These are phyloP conservation scores for Puya raimondii DNA, from an alignment of 176 grass and related monocot species.

Conservation along the genomic window DNA sequence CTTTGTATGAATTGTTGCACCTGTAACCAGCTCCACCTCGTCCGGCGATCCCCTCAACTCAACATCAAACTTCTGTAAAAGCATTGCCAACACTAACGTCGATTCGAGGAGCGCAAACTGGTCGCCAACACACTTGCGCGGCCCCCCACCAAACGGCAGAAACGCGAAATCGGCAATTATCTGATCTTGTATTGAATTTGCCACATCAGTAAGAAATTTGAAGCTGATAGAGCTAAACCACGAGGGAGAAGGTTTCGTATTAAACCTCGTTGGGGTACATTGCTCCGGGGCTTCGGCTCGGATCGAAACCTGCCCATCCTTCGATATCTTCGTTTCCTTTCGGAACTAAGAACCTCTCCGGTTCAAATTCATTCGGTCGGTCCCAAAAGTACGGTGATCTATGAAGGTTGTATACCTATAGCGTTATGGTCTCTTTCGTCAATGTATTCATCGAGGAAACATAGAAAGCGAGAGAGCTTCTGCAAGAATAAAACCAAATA, in stretches of 20 bases:
- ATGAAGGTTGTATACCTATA: conserved; percentile 87
- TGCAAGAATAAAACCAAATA: not conserved
- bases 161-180: conserved; percentile 92
- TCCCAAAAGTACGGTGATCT: conserved; percentile 94
- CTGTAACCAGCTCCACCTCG: conserved; percentile 79
- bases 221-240: not conserved
- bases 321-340: conserved; percentile 62
- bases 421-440: not conserved
- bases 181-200: conserved; percentile 23
- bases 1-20: conserved; percentile 78
- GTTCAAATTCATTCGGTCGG: conserved; percentile 73
- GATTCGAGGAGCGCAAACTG: conserved; percentile 84
- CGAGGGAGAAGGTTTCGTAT: not conserved
- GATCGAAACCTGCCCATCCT: conserved; percentile 93
- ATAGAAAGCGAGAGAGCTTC: not conserved
- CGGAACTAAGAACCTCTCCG: conserved; percentile 69
- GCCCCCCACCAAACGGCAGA: conserved; percentile 80
- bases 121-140: conserved; percentile 83
- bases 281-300: conserved; percentile 58
- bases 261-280: conserved; percentile 90
- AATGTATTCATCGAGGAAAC: too few relatives aligned
- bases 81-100: conserved; percentile 50
- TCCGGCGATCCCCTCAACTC: conserved; percentile 61
- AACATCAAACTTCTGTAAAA: conserved; percentile 71
- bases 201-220: conserved; percentile 5